Evolutionary conservation across 2,329 filamentous ascomycete species (phyloP), one percentile per base, ranked within the genome.

Genomic region (Trichoderma guizhouense): DNA sequence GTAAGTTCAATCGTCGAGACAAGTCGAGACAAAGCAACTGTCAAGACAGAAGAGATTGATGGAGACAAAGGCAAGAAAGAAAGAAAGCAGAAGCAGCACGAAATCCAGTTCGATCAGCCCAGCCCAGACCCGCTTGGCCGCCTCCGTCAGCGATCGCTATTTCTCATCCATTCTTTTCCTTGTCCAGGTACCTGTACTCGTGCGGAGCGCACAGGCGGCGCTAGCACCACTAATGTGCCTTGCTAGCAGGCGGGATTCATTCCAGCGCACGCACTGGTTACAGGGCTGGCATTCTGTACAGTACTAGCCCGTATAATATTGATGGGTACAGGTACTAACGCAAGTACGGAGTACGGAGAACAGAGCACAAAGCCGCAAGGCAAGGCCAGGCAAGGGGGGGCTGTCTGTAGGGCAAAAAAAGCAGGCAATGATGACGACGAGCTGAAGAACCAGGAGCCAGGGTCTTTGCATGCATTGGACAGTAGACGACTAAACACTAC

Each of bases 401-500:
- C 14, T 18, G 36, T 36, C 60, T 43, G 62, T 51, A 64, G 53
- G 65, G 65, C 32, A 43, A 28, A 30, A 39, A 28, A 30, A 26
- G 34, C 65, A 58, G 34, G 65, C 65, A 60, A 68, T 68, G 65
- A 68, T 53, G 65, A 68, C 65, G 43, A 47, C 43, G 43, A 68
- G 53, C 65, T 39, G 65, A 68, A 43, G 26, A 12, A n/a, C 39
- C 21, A 18, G 62, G 39, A 51, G 43, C 43, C 6, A 51, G 43
- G 43, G 43, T 51, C 43, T 51, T 21, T n/a, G n/a, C n/a, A n/a
- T n/a, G 36, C 36, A 39, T 39, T 39, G 43, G 43, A 51, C 43
- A 51, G 9, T 30, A 30, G n/a, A 51, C n/a, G n/a, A 51, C 43
- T 51, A 7, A 21, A 21, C 43, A 39, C 36, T 39, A 39, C 18